Evolutionary conservation across 129 eudicot genomes (phyloP), one percentile per base, ranked within the genome.

Genomic region (Gnaphalium uliginosum): DNA sequence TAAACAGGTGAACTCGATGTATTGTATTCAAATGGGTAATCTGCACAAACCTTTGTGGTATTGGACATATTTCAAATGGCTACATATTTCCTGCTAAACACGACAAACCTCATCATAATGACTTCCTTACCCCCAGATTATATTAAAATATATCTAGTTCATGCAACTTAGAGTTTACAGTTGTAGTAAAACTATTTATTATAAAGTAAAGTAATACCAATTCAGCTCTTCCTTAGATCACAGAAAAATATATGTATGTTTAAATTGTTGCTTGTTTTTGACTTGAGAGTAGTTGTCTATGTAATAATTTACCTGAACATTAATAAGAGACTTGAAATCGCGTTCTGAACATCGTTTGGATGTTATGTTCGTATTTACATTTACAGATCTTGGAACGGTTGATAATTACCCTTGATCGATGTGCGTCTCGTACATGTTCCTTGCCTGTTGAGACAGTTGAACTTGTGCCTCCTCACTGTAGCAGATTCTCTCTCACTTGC

Each of bases 341-440:
- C 57, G 2, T 32, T 29, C 7, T 35, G 30, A 30, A 21, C 10
- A 64, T 19, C 19, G 9, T 76, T 69, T 29, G 27, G 59, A 59
- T 48, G 19, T 69, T 67, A 75, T 65, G 54, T 54, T 78, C 19
- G 14, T 35, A 58, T 37, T 74, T 25, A 6, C 62, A 26, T 78
- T 48, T 53, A 57, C 97, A 95, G 99, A 89, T 91, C 71, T 70
- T 95, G 76, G 83, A 81, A 50, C 82, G 99, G 73, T 72, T 95
- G 61, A 82, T 95, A 79, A 78, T 78, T 66, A 95, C 97, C 67
- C 85, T 95, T 78, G 99, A 95, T 63, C 96, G 95, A 21, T 95
- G 99, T 85, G 99, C 99, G 72, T 95, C 99, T 22, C 96, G 99
- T 43, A 95, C 97, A 59, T 89, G 89, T 84, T 89, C 95, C 27